Evolutionary conservation across 139 green algal species (phyloP).

Genomic region (Tetradesmus lagerheimii): DNA sequence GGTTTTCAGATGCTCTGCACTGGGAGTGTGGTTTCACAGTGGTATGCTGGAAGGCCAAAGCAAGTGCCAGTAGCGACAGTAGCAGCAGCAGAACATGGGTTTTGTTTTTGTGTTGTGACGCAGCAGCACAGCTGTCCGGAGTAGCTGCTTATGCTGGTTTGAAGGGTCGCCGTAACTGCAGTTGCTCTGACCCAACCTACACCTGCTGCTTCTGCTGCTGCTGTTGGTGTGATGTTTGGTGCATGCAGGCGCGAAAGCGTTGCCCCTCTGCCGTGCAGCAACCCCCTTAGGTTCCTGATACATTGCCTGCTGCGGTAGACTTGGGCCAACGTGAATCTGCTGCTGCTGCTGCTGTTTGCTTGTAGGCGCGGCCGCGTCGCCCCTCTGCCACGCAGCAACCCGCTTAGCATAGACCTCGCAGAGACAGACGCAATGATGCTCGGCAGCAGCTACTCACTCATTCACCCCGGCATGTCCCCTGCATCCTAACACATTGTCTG

Average conservation of each 20-base stretch:
- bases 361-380: not conserved
- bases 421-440: not conserved
- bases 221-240: not conserved
- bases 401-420: not conserved
- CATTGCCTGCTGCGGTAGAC: too few relatives aligned
- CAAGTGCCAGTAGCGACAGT: not conserved
- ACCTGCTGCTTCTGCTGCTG: not conserved
- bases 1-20: too few relatives aligned
- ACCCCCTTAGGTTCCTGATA: not conserved
- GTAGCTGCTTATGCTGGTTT: not conserved
- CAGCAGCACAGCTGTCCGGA: not conserved
- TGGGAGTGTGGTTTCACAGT: too few relatives aligned
- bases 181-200: too few relatives aligned
- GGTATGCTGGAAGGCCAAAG: too few relatives aligned
- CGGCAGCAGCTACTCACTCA: slow-evolving; percentile 36
- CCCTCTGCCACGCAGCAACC: not conserved
- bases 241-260: not conserved
- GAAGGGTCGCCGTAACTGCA: slow-evolving; percentile 18
- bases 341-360: not conserved
- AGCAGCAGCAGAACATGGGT: too few relatives aligned
- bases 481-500: too few relatives aligned
- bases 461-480: not conserved
- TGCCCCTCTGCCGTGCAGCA: not conserved
- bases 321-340: too few relatives aligned
- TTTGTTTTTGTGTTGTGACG: too few relatives aligned